A percentile compares a stretch with the other conserved stretches of the same genome.
phyloP scores from a whole-genome alignment of 371 early-diverging fungal species.

The Mortierella sp. region DNA sequence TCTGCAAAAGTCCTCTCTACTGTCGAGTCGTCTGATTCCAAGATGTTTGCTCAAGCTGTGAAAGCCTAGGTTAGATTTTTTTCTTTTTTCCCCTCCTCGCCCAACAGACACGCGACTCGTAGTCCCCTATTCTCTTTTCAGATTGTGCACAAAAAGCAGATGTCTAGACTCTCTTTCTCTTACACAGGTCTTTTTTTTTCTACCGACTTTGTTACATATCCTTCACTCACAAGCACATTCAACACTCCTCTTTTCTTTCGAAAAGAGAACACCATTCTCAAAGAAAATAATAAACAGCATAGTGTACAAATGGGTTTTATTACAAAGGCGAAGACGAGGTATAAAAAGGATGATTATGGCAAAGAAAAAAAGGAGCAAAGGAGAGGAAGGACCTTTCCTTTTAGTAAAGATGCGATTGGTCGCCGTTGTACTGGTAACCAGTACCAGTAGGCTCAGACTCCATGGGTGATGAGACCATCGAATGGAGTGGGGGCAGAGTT shows the following conservation, averaged over 20 bases:
- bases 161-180: background rate
- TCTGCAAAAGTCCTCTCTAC: constrained; percentile 14
- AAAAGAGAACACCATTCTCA: too few species aligned
- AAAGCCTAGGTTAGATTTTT: constrained; percentile 9
- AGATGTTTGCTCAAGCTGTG: constrained; percentile 25
- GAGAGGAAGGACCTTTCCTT: background rate
- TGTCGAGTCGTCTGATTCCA: constrained; percentile 30
- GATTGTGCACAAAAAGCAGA: background rate
- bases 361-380: background rate
- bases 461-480: background rate
- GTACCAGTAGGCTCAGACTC: background rate
- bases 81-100: background rate
- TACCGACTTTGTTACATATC: background rate
- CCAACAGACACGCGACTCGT: background rate
- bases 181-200: background rate
- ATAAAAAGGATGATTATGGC: background rate
- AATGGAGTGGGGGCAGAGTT: background rate
- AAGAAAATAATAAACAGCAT: background rate
- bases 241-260: too few species aligned
- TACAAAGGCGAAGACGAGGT: background rate
- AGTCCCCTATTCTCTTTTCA: background rate
- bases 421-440: background rate
- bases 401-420: background rate
- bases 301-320: constrained; percentile 7
- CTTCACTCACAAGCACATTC: background rate